A percentile compares a stretch with the other conserved stretches of the same genome.
These are phyloP conservation scores for Penicillium polonicum DNA, from an alignment of 2,329 filamentous ascomycete species.

Conservation along the genomic window DNA sequence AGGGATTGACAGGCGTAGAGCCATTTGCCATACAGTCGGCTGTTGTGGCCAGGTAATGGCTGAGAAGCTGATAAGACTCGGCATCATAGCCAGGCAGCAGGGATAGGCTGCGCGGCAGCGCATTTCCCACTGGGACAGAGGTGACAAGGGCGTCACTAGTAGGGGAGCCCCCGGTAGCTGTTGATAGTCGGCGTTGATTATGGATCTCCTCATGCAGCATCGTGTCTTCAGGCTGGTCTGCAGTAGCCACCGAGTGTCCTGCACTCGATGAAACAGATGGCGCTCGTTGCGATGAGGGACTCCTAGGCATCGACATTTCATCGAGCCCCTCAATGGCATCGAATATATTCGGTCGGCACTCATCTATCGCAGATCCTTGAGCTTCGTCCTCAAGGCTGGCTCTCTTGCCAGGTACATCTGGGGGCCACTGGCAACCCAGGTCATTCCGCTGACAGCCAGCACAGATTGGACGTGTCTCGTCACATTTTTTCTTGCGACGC, in stretches of 20 bases:
- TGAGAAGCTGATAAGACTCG: conserved; percentile 41
- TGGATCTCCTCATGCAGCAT: not conserved
- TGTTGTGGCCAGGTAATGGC: conserved; percentile 48
- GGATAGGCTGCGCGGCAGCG: conserved; percentile 28
- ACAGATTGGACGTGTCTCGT: conserved; percentile 37
- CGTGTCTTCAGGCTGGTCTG: conserved; percentile 1
- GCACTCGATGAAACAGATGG: conserved; percentile 18
- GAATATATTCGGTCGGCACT: conserved; percentile 7
- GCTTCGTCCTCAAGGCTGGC: conserved; percentile 4
- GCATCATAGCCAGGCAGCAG: conserved; percentile 31
- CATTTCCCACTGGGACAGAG: conserved; percentile 15
- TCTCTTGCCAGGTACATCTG: conserved; percentile 16
- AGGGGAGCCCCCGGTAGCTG: not conserved
- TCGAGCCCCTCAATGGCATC: conserved; percentile 11
- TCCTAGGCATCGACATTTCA: not conserved
- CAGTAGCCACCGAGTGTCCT: conserved; percentile 11
- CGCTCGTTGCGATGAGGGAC: conserved; percentile 15
- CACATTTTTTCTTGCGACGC: conserved; percentile 37
- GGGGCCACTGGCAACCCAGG: conserved; percentile 30
- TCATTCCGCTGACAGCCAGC: conserved; percentile 32
- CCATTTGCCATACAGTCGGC: conserved; percentile 52
- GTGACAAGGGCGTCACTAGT: conserved; percentile 1
- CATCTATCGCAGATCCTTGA: not conserved
- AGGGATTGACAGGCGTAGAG: conserved; percentile 49
- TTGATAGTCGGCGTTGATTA: conserved; percentile 1